phyloP scores from a whole-genome alignment of 345 rosid genomes.

The Eucalyptus coolabah region DNA sequence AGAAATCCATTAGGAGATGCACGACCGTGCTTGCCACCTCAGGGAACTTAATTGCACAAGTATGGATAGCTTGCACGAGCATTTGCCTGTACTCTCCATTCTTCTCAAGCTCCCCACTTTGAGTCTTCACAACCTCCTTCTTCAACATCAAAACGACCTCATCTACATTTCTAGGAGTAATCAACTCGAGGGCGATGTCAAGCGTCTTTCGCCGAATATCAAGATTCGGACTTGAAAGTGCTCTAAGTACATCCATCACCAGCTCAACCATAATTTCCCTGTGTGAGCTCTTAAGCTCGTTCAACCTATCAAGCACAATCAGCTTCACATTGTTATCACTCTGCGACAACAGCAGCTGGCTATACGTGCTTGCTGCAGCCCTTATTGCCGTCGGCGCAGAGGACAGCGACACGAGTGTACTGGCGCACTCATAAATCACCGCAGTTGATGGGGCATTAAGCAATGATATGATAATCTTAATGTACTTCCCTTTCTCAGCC shows the following conservation, averaged over 20 bases:
- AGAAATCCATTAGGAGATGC: constrained; percentile 85
- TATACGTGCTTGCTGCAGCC: constrained; percentile 78
- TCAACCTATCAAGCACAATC: constrained; percentile 74
- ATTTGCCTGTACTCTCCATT: constrained; percentile 86
- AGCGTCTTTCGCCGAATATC: constrained; percentile 81
- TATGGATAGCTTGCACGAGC: constrained; percentile 91
- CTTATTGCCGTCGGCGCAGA: constrained; percentile 85
- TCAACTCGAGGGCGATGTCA: constrained; percentile 76
- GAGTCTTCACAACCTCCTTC: constrained; percentile 91
- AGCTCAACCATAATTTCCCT: constrained; percentile 79
- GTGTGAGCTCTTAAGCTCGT: constrained; percentile 58
- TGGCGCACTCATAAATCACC: constrained; percentile 11
- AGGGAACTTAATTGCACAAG: constrained; percentile 84
- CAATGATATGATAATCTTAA: constrained; percentile 7
- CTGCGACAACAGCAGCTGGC: constrained; percentile 77
- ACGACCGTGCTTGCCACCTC: constrained; percentile 94
- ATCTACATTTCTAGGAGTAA: constrained; percentile 63
- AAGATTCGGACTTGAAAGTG: constrained; percentile 81
- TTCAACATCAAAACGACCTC: constrained; percentile 74
- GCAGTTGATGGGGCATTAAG: constrained; percentile 8
- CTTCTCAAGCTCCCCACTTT: constrained; percentile 82
- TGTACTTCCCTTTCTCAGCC: constrained; percentile 11
- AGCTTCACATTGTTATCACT: constrained; percentile 91
- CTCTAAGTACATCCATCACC: constrained; percentile 88
- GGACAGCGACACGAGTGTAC: constrained; percentile 76